A percentile compares a stretch with the other conserved stretches of the same genome.
phyloP scores from a whole-genome alignment of 225 moss, liverwort and hornwort species.

The Ulota crispa region DNA sequence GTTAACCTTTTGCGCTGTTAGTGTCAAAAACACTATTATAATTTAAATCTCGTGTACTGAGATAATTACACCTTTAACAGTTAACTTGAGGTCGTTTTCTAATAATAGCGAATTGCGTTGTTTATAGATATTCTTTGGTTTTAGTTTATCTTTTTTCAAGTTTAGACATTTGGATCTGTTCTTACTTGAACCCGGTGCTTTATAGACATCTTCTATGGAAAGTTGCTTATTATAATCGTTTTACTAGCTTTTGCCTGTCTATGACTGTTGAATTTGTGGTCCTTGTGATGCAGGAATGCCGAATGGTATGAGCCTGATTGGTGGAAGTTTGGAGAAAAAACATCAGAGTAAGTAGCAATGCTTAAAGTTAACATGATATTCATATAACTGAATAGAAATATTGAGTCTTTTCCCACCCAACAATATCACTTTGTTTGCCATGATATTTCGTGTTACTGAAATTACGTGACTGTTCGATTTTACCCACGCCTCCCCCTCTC shows the following conservation, averaged over 20 bases:
- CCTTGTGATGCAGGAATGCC: constrained; percentile 47
- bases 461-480: too few relatives aligned
- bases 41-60: neutral
- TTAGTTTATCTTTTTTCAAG: neutral
- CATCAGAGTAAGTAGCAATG: constrained; percentile 50
- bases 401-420: neutral
- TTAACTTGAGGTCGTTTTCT: neutral
- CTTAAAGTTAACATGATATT: neutral
- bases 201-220: neutral
- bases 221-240: neutral
- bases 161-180: neutral
- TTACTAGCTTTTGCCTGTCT: constrained; percentile 8
- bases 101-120: neutral
- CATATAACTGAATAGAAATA: neutral
- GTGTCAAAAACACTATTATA: neutral
- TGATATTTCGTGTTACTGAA: too few relatives aligned
- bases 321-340: constrained; percentile 98
- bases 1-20: neutral
- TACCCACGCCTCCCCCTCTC: too few relatives aligned
- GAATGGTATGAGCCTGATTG: constrained; percentile 96
- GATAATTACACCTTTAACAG: neutral
- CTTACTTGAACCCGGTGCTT: neutral
- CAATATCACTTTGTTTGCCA: too few relatives aligned
- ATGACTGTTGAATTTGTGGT: constrained; percentile 1
- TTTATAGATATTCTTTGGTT: neutral